Evolutionary conservation across 2,329 filamentous ascomycete species (phyloP).

Genomic region (Neofusicoccum ribis): DNA sequence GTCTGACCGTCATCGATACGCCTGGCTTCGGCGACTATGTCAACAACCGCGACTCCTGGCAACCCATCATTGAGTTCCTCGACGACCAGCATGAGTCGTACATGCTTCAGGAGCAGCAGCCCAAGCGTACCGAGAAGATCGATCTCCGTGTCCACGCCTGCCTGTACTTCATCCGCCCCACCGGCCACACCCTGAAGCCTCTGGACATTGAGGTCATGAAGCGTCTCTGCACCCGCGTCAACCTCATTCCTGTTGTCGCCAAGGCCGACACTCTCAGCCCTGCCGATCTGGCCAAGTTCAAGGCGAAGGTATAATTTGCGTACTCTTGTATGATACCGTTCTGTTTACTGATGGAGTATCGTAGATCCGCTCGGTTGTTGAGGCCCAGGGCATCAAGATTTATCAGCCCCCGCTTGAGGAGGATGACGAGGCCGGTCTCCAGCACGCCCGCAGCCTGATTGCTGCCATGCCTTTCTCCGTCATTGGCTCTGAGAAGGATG

Average conservation of each 20-base stretch:
- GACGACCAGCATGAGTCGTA: slow-evolving; percentile 99
- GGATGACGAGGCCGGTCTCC: slow-evolving; percentile 92
- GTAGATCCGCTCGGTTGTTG: slow-evolving; percentile 90
- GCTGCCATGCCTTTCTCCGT: slow-evolving; percentile 98
- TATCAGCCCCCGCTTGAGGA: slow-evolving; percentile 98
- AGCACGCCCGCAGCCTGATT: slow-evolving; percentile 93
- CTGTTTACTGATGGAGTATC: slow-evolving; percentile 22
- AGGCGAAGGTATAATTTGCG: slow-evolving; percentile 72
- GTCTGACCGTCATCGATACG: slow-evolving; percentile 97
- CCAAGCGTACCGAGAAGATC: slow-evolving; percentile 96
- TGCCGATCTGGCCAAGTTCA: slow-evolving; percentile 87
- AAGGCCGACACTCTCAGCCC: slow-evolving; percentile 98
- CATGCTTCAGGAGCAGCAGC: slow-evolving; percentile 99
- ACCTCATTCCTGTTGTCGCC: slow-evolving; percentile 96
- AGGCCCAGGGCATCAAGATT: slow-evolving; percentile 99
- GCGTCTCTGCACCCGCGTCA: slow-evolving; percentile 95
- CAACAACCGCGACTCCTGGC: slow-evolving; percentile 99
- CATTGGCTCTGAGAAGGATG: slow-evolving; percentile 98
- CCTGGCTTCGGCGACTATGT: slow-evolving; percentile 99
- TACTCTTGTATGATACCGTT: neutral
- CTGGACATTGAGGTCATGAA: slow-evolving; percentile 99
- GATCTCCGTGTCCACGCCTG: slow-evolving; percentile 98
- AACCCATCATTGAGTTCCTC: slow-evolving; percentile 99
- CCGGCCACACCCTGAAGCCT: slow-evolving; percentile 96
- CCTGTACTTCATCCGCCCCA: slow-evolving; percentile 98